These are phyloP conservation scores for Aspergillus carbonarius DNA, from an alignment of 2,329 filamentous ascomycete species.

Conservation along the genomic window DNA sequence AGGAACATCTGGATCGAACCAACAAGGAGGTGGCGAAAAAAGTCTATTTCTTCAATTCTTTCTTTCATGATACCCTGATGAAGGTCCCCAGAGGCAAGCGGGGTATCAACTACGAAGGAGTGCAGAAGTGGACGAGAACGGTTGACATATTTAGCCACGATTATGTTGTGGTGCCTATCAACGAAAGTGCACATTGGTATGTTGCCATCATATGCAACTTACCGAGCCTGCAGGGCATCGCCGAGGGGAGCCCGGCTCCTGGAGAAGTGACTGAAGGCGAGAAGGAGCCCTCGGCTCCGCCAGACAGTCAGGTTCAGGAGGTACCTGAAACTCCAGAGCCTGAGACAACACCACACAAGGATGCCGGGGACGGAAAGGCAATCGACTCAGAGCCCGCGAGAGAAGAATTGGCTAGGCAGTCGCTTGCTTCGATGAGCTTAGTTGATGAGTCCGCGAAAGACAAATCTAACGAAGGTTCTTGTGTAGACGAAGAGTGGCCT, in stretches of 20 bases:
- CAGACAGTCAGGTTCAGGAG: conserved; percentile 25
- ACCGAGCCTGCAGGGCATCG: conserved; percentile 54
- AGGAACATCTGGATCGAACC: conserved; percentile 58
- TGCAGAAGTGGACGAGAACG: conserved; percentile 83
- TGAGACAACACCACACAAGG: background rate
- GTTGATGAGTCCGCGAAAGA: conserved; percentile 16
- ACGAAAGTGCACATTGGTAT: conserved; percentile 88
- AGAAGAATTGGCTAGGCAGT: conserved; percentile 26
- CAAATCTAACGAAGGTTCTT: conserved; percentile 6
- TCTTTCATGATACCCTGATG: conserved; percentile 79
- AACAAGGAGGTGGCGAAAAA: conserved; percentile 59
- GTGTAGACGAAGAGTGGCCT: conserved; percentile 28
- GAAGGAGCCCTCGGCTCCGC: conserved; percentile 12
- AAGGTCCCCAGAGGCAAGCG: conserved; percentile 54
- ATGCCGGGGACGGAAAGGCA: background rate
- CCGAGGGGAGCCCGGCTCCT: conserved; percentile 5
- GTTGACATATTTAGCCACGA: conserved; percentile 82
- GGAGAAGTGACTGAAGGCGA: conserved; percentile 4
- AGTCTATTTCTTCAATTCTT: conserved; percentile 89
- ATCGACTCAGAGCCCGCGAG: conserved; percentile 14
- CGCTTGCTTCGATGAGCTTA: conserved; percentile 32
- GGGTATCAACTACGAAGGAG: conserved; percentile 76
- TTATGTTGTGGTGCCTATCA: conserved; percentile 89
- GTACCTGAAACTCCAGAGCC: conserved; percentile 30
- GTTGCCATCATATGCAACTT: conserved; percentile 93